Evolutionary conservation across 31 red algal species (phyloP).

Genomic region (Endocladia muricata): DNA sequence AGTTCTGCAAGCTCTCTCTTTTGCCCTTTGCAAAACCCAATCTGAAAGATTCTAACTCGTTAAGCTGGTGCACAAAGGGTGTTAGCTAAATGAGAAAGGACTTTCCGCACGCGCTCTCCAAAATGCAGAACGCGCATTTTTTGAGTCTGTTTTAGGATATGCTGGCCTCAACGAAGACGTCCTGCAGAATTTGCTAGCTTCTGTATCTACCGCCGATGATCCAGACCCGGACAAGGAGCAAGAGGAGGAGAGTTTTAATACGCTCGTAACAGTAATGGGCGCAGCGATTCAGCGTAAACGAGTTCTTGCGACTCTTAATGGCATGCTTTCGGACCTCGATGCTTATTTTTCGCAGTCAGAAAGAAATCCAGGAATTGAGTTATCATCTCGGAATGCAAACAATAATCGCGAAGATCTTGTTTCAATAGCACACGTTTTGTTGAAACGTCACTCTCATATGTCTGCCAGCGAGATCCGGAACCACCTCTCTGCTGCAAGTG

Average conservation of each 20-base stretch:
- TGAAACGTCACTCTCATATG: slow-evolving; percentile 23
- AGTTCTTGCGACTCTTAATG: slow-evolving; percentile 6
- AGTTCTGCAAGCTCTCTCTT: too few species aligned
- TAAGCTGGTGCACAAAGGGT: too few species aligned
- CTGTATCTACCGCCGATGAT: slow-evolving; percentile 10
- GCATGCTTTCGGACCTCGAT: neutral
- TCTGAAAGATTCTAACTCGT: too few species aligned
- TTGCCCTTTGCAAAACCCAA: too few species aligned
- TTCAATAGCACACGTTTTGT: slow-evolving; percentile 21
- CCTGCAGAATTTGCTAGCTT: slow-evolving; percentile 14
- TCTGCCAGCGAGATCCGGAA: neutral
- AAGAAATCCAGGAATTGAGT: neutral
- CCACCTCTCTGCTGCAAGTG: neutral
- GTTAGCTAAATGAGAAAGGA: slow-evolving; percentile 13
- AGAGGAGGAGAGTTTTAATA: neutral
- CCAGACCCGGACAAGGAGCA: neutral
- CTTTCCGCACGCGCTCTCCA: neutral
- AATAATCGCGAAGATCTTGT: neutral
- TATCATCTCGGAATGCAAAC: too few species aligned
- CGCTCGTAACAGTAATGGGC: slow-evolving; percentile 21
- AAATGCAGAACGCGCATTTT: slow-evolving; percentile 30
- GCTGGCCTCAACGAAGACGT: slow-evolving; percentile 26
- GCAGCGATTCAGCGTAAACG: slow-evolving; percentile 37
- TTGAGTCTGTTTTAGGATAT: slow-evolving; percentile 49
- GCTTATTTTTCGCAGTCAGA: neutral